Evolutionary conservation across 768 basidiomycete genomes (phyloP).

Genomic region (Boletus reticuloceps): DNA sequence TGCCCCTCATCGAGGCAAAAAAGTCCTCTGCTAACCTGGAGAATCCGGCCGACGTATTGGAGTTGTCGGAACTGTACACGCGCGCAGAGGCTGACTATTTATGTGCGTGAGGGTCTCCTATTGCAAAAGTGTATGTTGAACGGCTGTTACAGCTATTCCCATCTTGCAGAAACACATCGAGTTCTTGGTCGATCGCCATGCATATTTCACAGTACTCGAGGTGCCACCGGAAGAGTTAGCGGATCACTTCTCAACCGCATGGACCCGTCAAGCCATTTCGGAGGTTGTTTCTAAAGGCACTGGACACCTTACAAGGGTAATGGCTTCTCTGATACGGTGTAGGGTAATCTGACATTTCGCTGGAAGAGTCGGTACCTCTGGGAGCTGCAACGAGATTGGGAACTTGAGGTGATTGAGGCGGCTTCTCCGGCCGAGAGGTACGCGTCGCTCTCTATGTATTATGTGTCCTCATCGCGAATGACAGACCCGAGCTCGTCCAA

Average conservation of each 20-base stretch:
- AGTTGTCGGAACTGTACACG: conserved; percentile 58
- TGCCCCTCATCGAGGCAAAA: conserved; percentile 62
- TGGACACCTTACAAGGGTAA: conserved; percentile 63
- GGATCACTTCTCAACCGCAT: conserved; percentile 57
- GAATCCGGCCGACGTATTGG: conserved; percentile 48
- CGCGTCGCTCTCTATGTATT: neutral
- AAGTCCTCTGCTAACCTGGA: conserved; percentile 47
- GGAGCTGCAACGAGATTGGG: conserved; percentile 74
- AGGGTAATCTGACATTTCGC: conserved; percentile 12
- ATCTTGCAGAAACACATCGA: conserved; percentile 67
- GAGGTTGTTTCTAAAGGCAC: conserved; percentile 55
- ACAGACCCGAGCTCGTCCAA: conserved; percentile 44
- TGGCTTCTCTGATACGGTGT: conserved; percentile 8
- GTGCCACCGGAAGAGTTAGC: conserved; percentile 48
- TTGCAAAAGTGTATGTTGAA: conserved; percentile 14
- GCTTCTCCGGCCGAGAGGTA: conserved; percentile 48
- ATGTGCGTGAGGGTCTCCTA: conserved; percentile 50
- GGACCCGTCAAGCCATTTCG: conserved; percentile 57
- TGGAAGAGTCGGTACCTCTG: conserved; percentile 68
- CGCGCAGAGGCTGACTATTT: conserved; percentile 75
- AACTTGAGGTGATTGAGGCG: conserved; percentile 57
- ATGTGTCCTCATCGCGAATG: neutral
- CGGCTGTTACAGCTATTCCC: conserved; percentile 59
- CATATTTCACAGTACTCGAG: conserved; percentile 35
- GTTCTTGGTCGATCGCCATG: conserved; percentile 46